phyloP scores from a whole-genome alignment of 1,139 yeast genomes.

The Sugiyamaella xylanicola region DNA sequence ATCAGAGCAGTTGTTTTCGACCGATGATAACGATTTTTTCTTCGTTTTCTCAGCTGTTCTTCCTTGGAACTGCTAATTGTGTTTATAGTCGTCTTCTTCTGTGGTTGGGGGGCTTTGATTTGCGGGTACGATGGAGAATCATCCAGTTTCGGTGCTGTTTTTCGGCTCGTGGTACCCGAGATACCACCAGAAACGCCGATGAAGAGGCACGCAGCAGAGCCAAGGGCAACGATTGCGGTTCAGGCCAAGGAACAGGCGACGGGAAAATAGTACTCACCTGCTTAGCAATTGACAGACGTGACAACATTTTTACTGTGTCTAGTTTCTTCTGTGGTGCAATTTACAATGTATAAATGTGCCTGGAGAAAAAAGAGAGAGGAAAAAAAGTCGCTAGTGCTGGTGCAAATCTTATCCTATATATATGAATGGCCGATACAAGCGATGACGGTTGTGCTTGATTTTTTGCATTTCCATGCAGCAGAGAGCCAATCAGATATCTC shows the following conservation, averaged over 20 bases:
- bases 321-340: slow-evolving; percentile 5
- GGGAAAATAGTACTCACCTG: slow-evolving; percentile 25
- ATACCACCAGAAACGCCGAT: too few species aligned
- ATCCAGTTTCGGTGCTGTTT: too few species aligned
- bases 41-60: background rate
- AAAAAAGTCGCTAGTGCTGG: background rate
- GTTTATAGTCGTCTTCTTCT: background rate
- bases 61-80: background rate
- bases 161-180: too few species aligned
- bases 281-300: slow-evolving; percentile 28
- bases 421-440: background rate
- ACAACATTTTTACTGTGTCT: slow-evolving; percentile 25
- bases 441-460: background rate
- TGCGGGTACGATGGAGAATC: too few species aligned
- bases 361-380: slow-evolving; percentile 13
- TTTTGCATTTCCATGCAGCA: background rate
- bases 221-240: too few species aligned
- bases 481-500: slow-evolving; percentile 13
- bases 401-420: slow-evolving; percentile 16
- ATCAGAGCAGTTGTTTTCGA: slow-evolving; percentile 2
- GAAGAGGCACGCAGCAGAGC: too few species aligned
- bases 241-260: too few species aligned
- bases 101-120: too few species aligned
- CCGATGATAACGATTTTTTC: slow-evolving; percentile 1
- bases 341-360: slow-evolving; percentile 6